A percentile compares a stretch with the other conserved stretches of the same genome.
phyloP scores from a whole-genome alignment of 805 yeast genomes.

The Lipomyces starkeyi region DNA sequence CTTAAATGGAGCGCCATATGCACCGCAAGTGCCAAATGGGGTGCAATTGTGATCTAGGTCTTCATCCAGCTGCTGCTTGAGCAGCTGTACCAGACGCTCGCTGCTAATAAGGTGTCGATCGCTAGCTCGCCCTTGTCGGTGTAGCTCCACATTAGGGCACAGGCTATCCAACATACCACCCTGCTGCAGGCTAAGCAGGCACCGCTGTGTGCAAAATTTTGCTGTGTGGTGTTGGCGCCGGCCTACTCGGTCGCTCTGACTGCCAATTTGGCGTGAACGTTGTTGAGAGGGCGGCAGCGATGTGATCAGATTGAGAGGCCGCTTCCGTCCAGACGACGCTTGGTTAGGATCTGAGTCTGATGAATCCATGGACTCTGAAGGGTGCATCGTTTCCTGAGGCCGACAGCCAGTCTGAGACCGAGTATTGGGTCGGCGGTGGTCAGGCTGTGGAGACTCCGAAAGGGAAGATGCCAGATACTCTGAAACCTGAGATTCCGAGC shows the following conservation, averaged over 20 bases:
- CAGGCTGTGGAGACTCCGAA: background rate
- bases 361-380: background rate
- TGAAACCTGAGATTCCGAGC: background rate
- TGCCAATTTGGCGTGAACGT: background rate
- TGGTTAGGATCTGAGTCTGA: background rate
- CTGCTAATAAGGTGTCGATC: background rate
- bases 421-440: background rate
- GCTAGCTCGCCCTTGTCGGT: background rate
- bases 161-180: background rate
- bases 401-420: background rate
- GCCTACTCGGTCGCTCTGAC: background rate
- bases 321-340: background rate
- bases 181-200: conserved; percentile 6
- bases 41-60: background rate
- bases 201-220: conserved; percentile 9
- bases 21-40: background rate
- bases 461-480: background rate
- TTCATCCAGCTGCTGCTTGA: conserved; percentile 4
- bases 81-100: background rate
- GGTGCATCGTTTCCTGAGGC: background rate
- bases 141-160: conserved; percentile 11
- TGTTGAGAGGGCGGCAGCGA: background rate
- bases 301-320: background rate
- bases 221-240: background rate
- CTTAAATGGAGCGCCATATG: conserved; percentile 2